Base-by-base conservation (phyloP, 768 basidiomycete genomes). In the Lactarius psammicola region DNA sequence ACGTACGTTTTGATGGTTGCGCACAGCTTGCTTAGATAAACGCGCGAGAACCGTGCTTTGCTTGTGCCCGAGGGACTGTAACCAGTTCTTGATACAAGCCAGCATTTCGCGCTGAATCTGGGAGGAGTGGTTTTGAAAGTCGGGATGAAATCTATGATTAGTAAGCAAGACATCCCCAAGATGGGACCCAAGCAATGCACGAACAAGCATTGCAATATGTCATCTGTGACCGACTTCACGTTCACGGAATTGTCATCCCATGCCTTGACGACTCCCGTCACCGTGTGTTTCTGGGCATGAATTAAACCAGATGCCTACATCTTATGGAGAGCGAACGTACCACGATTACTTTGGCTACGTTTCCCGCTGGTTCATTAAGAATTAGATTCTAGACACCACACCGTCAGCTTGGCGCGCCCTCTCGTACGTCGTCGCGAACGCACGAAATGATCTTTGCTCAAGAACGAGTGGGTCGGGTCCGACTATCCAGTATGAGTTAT, bases 371-470 rank as follows among this genome's bases (percentile, higher is more conserved):
- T 72, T 93, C 89, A 68, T 94, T 94, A 18, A 94, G 76, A 56
- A 91, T 87, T 31, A 90, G 78, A 73, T 90, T 89, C 89, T 89
- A 56, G 42, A 34, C n/a, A 17, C 40, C 10, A 31, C 34, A 20
- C 9, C 40, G 33, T 51, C 31, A 56, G 68, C 36, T 55, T 34
- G 6, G 54, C 26, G 56, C 75, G 63, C 63, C 58, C 65, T 62
- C 56, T 36, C 46, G n/a, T 51, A 13, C 33, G 17, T 49, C 46
- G 55, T 36, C n/a, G 17, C 26, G 49, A n/a, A 81, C 87, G 71
- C 69, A 90, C 90, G 70, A 93, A 93, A 71, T 94, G 91, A 73
- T 94, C 92, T 77, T 94, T 94, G 74, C 89, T 92, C 75, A 94
- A 75, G 80, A 92, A 91, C 3, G 90, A 93, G 74, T 94, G 92